Evolutionary conservation across 1,139 yeast genomes (phyloP).

Genomic region (Nakaseomyces bracarensis): DNA sequence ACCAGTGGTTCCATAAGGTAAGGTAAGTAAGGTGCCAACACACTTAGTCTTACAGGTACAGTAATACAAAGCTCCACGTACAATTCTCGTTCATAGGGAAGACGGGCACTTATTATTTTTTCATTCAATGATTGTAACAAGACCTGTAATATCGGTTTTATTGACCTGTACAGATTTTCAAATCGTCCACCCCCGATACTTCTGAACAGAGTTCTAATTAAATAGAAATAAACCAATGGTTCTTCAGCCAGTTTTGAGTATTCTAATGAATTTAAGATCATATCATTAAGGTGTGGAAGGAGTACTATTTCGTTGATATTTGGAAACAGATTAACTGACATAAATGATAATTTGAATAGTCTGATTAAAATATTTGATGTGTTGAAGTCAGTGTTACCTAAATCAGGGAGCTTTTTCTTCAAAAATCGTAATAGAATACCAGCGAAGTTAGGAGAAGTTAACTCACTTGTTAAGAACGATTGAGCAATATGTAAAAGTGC

Average conservation of each 20-base stretch:
- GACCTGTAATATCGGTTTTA: constrained; percentile 82
- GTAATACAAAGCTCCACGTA: constrained; percentile 92
- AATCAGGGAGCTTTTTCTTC: constrained; percentile 60
- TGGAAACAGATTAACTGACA: constrained; percentile 93
- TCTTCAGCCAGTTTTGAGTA: constrained; percentile 84
- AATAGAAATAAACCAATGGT: constrained; percentile 80
- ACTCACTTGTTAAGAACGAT: constrained; percentile 85
- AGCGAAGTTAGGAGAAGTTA: constrained; percentile 86
- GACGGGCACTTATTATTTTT: constrained; percentile 71
- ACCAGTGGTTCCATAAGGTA: constrained; percentile 87
- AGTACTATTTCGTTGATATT: constrained; percentile 78
- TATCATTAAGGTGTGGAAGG: constrained; percentile 74
- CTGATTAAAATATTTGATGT: constrained; percentile 77
- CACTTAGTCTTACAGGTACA: constrained; percentile 89
- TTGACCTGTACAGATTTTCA: constrained; percentile 84
- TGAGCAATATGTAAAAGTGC: constrained; percentile 88
- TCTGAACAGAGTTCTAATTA: constrained; percentile 82
- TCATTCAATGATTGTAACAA: constrained; percentile 78
- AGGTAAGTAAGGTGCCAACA: constrained; percentile 83
- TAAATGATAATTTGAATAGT: constrained; percentile 81
- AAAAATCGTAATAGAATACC: constrained; percentile 77
- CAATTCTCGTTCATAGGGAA: constrained; percentile 86
- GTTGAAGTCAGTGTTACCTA: constrained; percentile 73
- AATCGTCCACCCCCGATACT: constrained; percentile 95
- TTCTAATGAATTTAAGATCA: constrained; percentile 73